Percentiles rank a stretch among this genome's conserved stretches.
Evolutionary conservation across 345 rosid species (phyloP).

Genomic region (Populus euphratica): DNA sequence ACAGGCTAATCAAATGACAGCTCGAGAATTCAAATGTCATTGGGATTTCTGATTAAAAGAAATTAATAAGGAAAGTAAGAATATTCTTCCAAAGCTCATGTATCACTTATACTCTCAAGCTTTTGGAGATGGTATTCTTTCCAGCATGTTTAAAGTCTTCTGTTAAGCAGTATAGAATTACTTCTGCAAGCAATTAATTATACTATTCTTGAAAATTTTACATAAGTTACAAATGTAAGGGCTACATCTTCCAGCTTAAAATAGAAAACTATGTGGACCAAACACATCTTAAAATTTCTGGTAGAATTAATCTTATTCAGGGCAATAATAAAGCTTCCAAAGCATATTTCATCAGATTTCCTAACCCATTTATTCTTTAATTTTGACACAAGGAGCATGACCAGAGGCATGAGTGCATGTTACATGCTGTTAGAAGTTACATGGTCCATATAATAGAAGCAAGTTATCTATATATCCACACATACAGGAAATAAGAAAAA

Average conservation of each 20-base stretch:
- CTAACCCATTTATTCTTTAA: background rate
- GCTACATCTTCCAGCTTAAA: background rate
- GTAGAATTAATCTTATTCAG: background rate
- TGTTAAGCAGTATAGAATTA: background rate
- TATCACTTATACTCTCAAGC: background rate
- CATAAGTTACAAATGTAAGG: background rate
- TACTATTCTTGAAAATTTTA: background rate
- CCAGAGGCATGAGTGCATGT: background rate
- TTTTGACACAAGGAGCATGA: background rate
- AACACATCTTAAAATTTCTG: background rate
- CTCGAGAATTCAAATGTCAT: background rate
- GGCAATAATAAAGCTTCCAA: background rate
- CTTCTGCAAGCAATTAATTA: background rate
- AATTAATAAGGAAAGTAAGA: background rate
- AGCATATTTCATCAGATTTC: background rate
- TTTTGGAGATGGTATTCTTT: background rate
- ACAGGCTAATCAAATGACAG: background rate
- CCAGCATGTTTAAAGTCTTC: background rate
- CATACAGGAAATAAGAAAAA: background rate
- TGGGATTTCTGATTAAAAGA: background rate
- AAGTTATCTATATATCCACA: background rate
- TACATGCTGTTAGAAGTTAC: background rate
- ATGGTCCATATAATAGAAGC: background rate
- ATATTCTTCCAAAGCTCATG: background rate
- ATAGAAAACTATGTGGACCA: background rate